Evolutionary conservation across 2,329 filamentous ascomycete genomes (phyloP), one percentile per base, ranked within the genome.

Genomic region (Pseudogymnoascus sp.): DNA sequence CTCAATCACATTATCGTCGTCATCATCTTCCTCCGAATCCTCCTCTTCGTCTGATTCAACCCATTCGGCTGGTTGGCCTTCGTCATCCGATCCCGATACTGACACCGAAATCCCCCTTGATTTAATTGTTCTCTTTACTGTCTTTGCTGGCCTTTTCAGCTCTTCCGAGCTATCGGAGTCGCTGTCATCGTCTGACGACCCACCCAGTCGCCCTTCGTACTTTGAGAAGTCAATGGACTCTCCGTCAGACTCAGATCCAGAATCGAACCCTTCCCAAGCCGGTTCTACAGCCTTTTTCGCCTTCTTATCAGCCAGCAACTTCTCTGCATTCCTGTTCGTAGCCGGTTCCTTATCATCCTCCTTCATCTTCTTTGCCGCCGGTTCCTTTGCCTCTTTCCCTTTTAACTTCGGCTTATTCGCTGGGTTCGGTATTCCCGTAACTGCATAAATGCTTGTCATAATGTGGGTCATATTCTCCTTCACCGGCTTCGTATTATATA

Each of bases 401-500:
- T 33, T 59, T 16, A 60, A 14, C 55, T 62, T 59, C 41, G 29
- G 29, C 16, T 58, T 61, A 38, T 45, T 39, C n/a, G 63, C 66
- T 8, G 69, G 68, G 21, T 66, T 65, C 12, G 69, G 68, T 38
- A 73, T 69, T 10, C 68, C 68, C 61, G 72, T 67, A 21, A 68
- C 66, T 61, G 65, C 62, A 67, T 71, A 71, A 62, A 73, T 68
- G 19, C 66, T 68, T 7, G 64, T 66, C 26, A 74, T 66, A 10
- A 75, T 69, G 61, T 75, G 71, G 37, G 73, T 74, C 63, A 83
- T 72, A 2, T 74, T 77, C 64, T 80, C 77, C 70, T 78, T 81
- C 31, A 83, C 81, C 6, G 75, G 75, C 63, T 78, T 78, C 61
- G 80, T 78, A 68, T 83, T 83, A 67, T 77, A 81, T 66, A 85